Conservation (phyloP, 805 yeast species). For the Nakazawaea pomicola region DNA sequence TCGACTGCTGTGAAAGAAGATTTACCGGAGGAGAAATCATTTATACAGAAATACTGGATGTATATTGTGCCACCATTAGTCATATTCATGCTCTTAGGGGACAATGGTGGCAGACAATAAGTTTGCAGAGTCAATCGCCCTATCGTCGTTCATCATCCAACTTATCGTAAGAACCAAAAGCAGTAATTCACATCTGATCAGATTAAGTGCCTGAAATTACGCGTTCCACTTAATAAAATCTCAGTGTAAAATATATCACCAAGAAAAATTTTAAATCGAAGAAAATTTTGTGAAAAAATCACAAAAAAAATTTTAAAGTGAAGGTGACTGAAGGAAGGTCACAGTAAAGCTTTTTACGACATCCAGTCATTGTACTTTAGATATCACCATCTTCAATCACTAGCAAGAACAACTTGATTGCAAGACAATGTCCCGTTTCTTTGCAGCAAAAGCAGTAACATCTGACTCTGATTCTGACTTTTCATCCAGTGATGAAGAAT, state of each 20-base stretch:
- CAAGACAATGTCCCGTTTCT: constrained; percentile 80
- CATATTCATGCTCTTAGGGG: constrained; percentile 25
- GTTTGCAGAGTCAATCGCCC: not conserved
- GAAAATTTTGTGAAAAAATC: constrained; percentile 5
- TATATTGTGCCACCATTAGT: constrained; percentile 49
- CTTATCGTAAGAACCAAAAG: not conserved
- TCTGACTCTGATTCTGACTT: constrained; percentile 55
- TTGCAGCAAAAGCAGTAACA: constrained; percentile 50
- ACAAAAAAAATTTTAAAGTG: constrained; percentile 2
- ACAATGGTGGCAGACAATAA: not conserved
- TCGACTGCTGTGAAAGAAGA: constrained; percentile 1
- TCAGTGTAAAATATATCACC: not conserved
- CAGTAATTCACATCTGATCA: not conserved
- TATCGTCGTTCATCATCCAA: too few species aligned
- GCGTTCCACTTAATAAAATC: not conserved
- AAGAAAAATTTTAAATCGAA: constrained; percentile 1
- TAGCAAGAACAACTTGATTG: not conserved
- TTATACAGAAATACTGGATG: constrained; percentile 60
- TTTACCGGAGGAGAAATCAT: constrained; percentile 29
- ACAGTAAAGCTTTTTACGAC: not conserved
- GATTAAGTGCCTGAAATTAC: constrained; percentile 1
- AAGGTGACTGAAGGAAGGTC: not conserved
- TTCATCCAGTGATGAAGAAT: constrained; percentile 47
- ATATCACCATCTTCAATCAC: not conserved
- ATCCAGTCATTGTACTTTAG: not conserved